Evolutionary conservation across 2,329 filamentous ascomycete genomes (phyloP).

Genomic region (Amauroascus niger): DNA sequence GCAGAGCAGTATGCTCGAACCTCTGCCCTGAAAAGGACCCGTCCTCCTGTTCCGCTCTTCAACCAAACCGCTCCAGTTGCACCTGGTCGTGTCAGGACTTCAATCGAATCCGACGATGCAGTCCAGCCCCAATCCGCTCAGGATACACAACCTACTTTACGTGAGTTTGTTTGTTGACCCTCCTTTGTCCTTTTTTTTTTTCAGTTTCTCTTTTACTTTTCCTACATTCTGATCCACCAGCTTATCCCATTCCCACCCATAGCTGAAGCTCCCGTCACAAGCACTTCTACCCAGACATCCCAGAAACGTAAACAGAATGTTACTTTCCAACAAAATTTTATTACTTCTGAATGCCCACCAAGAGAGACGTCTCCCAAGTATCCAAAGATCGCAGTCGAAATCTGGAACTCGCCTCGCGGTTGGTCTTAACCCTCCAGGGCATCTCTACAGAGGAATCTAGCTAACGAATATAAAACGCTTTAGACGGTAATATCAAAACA

Average conservation of each 20-base stretch:
- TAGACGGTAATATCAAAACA: neutral
- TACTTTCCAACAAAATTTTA: neutral
- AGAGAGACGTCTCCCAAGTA: neutral
- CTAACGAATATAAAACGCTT: neutral
- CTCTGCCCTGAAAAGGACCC: neutral
- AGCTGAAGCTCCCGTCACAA: neutral
- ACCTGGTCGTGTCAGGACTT: neutral
- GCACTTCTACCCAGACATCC: neutral
- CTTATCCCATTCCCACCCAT: neutral
- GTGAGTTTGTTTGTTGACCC: no score
- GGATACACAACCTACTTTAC: neutral
- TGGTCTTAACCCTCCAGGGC: neutral
- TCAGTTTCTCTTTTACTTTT: no score
- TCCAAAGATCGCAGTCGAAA: neutral
- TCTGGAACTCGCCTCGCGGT: neutral
- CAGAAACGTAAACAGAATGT: neutral
- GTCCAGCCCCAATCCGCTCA: neutral
- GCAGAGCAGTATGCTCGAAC: neutral
- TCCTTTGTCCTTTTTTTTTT: no score
- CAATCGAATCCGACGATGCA: neutral
- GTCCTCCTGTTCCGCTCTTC: conserved; percentile 12
- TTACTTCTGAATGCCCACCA: neutral
- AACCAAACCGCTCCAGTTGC: neutral
- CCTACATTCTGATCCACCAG: neutral
- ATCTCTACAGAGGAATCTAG: neutral